Percentiles rank a stretch among this genome's conserved stretches.
phyloP scores from a whole-genome alignment of 208 protist genomes.

The Leishmania braziliensis region DNA sequence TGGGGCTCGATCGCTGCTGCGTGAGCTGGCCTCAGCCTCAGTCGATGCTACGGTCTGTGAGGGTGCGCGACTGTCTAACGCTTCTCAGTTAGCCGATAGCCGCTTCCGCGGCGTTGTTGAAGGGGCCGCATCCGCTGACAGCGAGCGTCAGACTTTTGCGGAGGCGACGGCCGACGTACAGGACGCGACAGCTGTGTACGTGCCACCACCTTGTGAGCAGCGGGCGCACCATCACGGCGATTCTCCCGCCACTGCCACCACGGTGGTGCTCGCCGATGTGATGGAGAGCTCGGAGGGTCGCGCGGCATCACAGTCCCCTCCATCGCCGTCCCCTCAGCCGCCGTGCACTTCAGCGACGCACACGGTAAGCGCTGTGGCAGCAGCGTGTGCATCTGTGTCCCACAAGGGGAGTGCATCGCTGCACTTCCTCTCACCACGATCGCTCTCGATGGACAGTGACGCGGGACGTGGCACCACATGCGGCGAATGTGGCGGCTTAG shows the following conservation, averaged over 20 bases:
- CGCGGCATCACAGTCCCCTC: neutral
- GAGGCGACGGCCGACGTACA: neutral
- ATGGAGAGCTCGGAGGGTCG: neutral
- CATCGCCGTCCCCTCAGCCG: neutral
- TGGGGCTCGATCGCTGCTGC: constrained; percentile 20
- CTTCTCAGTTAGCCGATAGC: neutral
- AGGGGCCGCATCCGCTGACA: neutral
- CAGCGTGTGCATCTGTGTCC: neutral
- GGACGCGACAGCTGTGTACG: constrained; percentile 1
- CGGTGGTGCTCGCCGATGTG: neutral
- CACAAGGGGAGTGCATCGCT: neutral
- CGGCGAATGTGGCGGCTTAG: neutral
- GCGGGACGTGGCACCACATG: neutral
- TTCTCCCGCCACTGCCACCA: neutral
- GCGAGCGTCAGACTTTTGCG: neutral
- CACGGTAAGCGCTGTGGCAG: neutral
- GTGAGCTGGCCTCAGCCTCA: constrained; percentile 16
- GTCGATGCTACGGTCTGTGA: neutral
- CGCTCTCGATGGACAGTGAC: neutral
- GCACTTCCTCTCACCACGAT: constrained; percentile 13
- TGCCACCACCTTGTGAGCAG: neutral
- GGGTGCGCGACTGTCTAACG: neutral
- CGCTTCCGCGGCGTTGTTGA: neutral
- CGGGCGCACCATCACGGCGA: too few relatives aligned
- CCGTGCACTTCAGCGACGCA: neutral